These are phyloP conservation scores for Spergularia marina DNA, from an alignment of 148 eudicot species.

Conservation along the genomic window DNA sequence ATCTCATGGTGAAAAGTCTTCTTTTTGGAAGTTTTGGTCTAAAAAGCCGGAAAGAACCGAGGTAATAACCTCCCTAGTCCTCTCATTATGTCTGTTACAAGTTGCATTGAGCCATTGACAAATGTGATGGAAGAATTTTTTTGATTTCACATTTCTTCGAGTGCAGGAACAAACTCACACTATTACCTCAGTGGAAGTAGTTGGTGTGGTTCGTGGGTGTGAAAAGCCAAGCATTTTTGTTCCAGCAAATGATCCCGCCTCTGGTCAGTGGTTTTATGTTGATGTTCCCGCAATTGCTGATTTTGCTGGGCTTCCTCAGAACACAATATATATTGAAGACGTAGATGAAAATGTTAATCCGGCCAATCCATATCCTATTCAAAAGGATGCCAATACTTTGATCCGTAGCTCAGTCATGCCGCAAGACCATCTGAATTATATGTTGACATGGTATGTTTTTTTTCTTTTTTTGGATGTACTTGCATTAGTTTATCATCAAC, in stretches of 20 bases:
- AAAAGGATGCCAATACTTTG: slow-evolving; percentile 67
- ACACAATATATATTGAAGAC: slow-evolving; percentile 70
- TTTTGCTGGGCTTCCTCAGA: slow-evolving; percentile 68
- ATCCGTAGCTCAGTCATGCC: slow-evolving; percentile 96
- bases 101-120: slow-evolving; percentile 8
- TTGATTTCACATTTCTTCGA: not conserved
- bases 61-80: slow-evolving; percentile 28
- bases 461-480: slow-evolving; percentile 18
- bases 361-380: slow-evolving; percentile 79
- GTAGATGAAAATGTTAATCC: slow-evolving; percentile 60
- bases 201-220: slow-evolving; percentile 88
- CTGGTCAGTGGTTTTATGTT: slow-evolving; percentile 88
- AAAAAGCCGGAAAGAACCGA: slow-evolving; percentile 43
- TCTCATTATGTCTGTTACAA: slow-evolving; percentile 1
- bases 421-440: slow-evolving; percentile 90
- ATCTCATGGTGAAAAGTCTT: slow-evolving; percentile 32
- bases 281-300: slow-evolving; percentile 81
- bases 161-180: slow-evolving; percentile 53
- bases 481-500: not conserved
- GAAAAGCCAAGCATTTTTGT: slow-evolving; percentile 96
- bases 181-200: slow-evolving; percentile 51
- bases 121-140: not conserved
- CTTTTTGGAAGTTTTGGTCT: slow-evolving; percentile 80
- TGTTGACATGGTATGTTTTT: slow-evolving; percentile 64
- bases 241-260: slow-evolving; percentile 78